Conservation (phyloP, 441 rosid species). For the Viola pubescens region DNA sequence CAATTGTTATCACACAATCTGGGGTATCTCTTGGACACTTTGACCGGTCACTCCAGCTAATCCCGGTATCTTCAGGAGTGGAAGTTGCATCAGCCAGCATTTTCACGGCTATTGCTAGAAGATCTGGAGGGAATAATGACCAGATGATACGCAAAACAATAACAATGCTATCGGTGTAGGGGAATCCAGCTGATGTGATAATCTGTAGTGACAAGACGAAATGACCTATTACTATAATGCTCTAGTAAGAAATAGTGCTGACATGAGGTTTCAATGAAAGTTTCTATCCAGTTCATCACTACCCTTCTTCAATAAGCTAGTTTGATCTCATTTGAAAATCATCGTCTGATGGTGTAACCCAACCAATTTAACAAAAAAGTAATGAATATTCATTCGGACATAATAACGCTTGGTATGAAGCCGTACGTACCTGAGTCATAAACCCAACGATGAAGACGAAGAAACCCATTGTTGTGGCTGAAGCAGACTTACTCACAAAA, state of each 20-base stretch:
- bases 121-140: conserved; percentile 90
- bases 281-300: background rate
- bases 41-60: conserved; percentile 67
- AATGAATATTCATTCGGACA: too few relatives aligned
- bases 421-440: conserved; percentile 78
- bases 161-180: conserved; percentile 29
- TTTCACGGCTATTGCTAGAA: conserved; percentile 47
- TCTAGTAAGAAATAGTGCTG: too few relatives aligned
- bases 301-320: background rate
- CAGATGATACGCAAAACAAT: conserved; percentile 36
- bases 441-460: conserved; percentile 65
- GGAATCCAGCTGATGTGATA: conserved; percentile 46
- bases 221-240: too few relatives aligned
- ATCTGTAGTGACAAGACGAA: conserved; percentile 37
- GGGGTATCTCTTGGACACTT: conserved; percentile 35
- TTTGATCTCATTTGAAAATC: too few relatives aligned
- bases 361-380: too few relatives aligned
- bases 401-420: too few relatives aligned
- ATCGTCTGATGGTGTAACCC: too few relatives aligned
- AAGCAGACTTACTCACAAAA: conserved; percentile 68
- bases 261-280: too few relatives aligned
- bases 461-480: conserved; percentile 80
- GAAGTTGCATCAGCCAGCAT: conserved; percentile 47
- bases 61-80: conserved; percentile 51
- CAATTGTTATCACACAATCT: conserved; percentile 62